These are phyloP conservation scores for Mycena crocata DNA, from an alignment of 768 basidiomycete genomes.

Conservation along the genomic window DNA sequence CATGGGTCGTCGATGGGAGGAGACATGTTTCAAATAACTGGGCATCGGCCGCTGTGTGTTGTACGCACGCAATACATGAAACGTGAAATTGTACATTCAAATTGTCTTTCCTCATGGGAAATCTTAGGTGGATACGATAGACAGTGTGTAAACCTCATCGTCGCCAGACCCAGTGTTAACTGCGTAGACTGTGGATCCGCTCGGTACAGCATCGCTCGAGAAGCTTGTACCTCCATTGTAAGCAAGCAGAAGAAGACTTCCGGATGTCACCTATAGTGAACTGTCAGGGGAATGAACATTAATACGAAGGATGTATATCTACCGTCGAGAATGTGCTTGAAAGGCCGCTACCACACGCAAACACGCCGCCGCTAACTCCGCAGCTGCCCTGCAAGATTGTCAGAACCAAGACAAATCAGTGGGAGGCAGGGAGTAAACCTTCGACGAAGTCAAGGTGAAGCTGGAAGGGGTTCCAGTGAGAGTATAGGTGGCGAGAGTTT, in stretches of 20 bases:
- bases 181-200: slow-evolving; percentile 56
- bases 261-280: slow-evolving; percentile 56
- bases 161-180: slow-evolving; percentile 52
- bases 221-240: slow-evolving; percentile 62
- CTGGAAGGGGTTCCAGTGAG: slow-evolving; percentile 47
- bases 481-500: slow-evolving; percentile 56
- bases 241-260: slow-evolving; percentile 59
- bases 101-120: not conserved
- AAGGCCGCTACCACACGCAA: slow-evolving; percentile 54
- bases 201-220: slow-evolving; percentile 63
- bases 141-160: slow-evolving; percentile 50
- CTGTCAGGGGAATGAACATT: slow-evolving; percentile 2
- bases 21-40: slow-evolving; percentile 52
- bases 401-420: too few species aligned
- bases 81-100: too few species aligned
- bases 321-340: slow-evolving; percentile 54
- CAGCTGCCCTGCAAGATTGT: too few species aligned
- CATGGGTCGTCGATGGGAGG: slow-evolving; percentile 59
- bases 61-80: too few species aligned
- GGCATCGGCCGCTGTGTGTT: too few species aligned
- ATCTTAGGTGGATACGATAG: slow-evolving; percentile 50
- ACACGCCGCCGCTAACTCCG: slow-evolving; percentile 46
- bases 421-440: too few species aligned
- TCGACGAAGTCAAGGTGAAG: slow-evolving; percentile 57
- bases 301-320: not conserved